Evolutionary conservation across 371 early-diverging fungal species (phyloP), one percentile per base, ranked within the genome.

Genomic region (Mucor racemosus): DNA sequence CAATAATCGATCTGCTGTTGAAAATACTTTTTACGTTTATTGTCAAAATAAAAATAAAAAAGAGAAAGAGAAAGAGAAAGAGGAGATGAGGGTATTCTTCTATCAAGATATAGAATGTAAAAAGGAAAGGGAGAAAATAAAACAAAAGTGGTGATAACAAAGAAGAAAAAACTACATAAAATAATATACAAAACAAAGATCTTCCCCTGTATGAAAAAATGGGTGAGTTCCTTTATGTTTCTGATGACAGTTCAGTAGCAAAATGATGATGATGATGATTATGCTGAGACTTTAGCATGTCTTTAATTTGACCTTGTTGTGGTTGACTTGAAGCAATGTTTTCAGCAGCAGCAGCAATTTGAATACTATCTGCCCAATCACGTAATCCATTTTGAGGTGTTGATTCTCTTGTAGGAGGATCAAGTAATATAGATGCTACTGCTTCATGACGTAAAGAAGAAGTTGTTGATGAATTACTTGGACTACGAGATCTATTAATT

Each of bases 401-500:
- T 3, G 15, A 26, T 26, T 26, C 26, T 26, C 26, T 34, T 40
- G 58, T 17, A 7, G 15, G 62, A 50, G 36, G 62, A 17, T 36
- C 19, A 48, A 48, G 41, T n/a, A 41, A 50, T 44, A 1, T 10
- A 41, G 41, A 53, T 53, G 33, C 15, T 11, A 31, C 0, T 53
- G 13, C 0, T 54, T 33, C n/a, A 5, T 54, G 34, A 11, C 54
- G 54, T 6, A 54, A 34, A 50, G 64, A 26, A 21, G 39, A 59
- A 13, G 55, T 31, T 11, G 68, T 64, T 5, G 64, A 67, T 38
- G 72, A 64, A 6, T 48, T 53, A 26, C 72, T 71, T 1, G 39
- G 34, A 31, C 67, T 67, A 34, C 67, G 46, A 5, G 34, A 40
- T 56, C 69, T 41, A 21, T 42, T 31, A 7, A 60, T 15, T 38